Evolutionary conservation across 208 protist genomes (phyloP).

Genomic region (Acanthamoeba castellanii): DNA sequence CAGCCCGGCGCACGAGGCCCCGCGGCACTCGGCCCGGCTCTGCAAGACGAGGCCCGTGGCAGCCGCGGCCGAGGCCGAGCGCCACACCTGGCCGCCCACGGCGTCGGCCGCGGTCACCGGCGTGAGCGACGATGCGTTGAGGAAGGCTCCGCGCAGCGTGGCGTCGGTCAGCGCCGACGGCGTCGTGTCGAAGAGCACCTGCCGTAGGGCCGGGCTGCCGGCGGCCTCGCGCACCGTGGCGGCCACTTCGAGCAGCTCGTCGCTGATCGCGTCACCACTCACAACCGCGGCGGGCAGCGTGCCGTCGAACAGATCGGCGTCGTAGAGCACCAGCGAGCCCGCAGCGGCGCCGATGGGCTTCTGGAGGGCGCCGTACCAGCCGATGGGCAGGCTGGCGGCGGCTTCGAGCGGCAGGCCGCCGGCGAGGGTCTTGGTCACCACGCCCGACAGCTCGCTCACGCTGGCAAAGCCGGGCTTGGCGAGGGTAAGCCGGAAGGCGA

Average conservation of each 20-base stretch:
- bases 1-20: neutral
- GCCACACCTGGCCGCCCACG: neutral
- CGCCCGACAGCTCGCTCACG: neutral
- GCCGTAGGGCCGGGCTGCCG: neutral
- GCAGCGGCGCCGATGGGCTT: neutral
- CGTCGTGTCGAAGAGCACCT: neutral
- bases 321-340: neutral
- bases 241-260: neutral
- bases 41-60: neutral
- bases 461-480: neutral
- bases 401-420: neutral
- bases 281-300: neutral
- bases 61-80: neutral
- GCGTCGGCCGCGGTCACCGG: neutral
- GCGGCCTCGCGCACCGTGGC: neutral
- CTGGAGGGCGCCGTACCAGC: neutral
- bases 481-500: neutral
- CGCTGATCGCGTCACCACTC: no score
- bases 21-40: neutral
- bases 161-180: neutral
- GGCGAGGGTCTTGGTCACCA: neutral
- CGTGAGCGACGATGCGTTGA: neutral
- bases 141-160: neutral
- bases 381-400: neutral
- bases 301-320: constrained; percentile 15